Conservation (phyloP, 2,329 filamentous ascomycete genomes). For the Pseudogymnoascus sp. region DNA sequence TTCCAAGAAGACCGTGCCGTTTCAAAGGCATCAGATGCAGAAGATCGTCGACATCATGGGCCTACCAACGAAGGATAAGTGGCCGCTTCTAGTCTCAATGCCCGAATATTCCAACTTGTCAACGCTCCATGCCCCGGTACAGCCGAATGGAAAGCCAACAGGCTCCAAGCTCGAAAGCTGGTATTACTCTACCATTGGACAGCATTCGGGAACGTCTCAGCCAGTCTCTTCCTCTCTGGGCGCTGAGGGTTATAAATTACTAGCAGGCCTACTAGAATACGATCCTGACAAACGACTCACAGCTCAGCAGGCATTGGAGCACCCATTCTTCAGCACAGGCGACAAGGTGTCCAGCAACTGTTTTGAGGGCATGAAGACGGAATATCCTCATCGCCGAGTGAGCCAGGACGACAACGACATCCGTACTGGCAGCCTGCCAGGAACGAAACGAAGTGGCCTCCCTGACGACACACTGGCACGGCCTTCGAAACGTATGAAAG, state of each 20-base stretch:
- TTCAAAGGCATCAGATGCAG: conserved; percentile 97
- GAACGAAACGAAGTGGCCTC: conserved; percentile 80
- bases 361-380: conserved; percentile 80
- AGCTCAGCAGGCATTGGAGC: conserved; percentile 78
- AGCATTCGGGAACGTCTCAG: conserved; percentile 35
- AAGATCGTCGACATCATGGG: conserved; percentile 98
- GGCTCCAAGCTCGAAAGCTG: conserved; percentile 58
- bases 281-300: conserved; percentile 84
- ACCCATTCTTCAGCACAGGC: conserved; percentile 74
- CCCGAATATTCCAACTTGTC: conserved; percentile 72
- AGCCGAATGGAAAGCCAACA: conserved; percentile 26
- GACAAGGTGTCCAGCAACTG: conserved; percentile 69
- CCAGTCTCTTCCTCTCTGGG: conserved; percentile 50
- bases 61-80: conserved; percentile 76
- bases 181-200: conserved; percentile 62
- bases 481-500: conserved; percentile 55
- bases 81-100: conserved; percentile 78
- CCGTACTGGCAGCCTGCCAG: conserved; percentile 76
- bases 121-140: conserved; percentile 43
- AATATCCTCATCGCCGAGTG: conserved; percentile 84
- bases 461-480: conserved; percentile 69
- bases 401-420: conserved; percentile 96
- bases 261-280: conserved; percentile 80
- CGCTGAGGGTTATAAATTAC: conserved; percentile 70
- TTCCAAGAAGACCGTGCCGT: conserved; percentile 92